phyloP scores from a whole-genome alignment of 2,329 filamentous ascomycete species.

The Xylariaceae sp. region DNA sequence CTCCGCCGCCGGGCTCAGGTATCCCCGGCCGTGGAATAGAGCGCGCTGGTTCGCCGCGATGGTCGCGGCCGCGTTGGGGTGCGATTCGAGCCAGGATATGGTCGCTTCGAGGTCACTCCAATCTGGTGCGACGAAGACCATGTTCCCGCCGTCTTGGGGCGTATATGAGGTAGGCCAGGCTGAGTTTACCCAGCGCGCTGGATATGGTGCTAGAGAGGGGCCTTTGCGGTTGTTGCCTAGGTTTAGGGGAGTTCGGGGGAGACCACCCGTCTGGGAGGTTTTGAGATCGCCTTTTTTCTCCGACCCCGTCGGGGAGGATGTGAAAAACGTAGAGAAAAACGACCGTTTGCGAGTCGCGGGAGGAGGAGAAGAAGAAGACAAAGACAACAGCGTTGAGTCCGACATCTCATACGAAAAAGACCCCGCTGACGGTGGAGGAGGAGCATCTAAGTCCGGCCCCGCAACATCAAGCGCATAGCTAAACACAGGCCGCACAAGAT shows the following conservation, averaged over 20 bases:
- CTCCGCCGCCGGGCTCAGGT: slow-evolving; percentile 48
- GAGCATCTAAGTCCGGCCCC: slow-evolving; percentile 1
- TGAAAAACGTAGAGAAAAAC: background rate
- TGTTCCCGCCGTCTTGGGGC: slow-evolving; percentile 25
- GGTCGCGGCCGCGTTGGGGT: slow-evolving; percentile 41
- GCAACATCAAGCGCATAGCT: slow-evolving; percentile 25
- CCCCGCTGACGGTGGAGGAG: background rate
- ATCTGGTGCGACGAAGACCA: slow-evolving; percentile 48
- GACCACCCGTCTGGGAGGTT: background rate
- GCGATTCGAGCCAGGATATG: slow-evolving; percentile 41
- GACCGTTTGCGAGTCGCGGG: background rate
- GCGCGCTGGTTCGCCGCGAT: slow-evolving; percentile 46
- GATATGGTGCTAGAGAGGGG: slow-evolving; percentile 19
- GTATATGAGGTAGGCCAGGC: slow-evolving; percentile 37
- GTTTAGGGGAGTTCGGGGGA: slow-evolving; percentile 12
- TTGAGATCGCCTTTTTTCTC: background rate
- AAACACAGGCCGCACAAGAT: slow-evolving; percentile 44
- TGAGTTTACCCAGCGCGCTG: slow-evolving; percentile 25
- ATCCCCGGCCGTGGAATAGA: slow-evolving; percentile 40
- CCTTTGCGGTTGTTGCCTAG: slow-evolving; percentile 4
- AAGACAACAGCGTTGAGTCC: slow-evolving; percentile 1
- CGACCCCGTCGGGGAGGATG: background rate
- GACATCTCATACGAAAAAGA: background rate
- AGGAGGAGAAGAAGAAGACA: background rate
- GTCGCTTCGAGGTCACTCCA: slow-evolving; percentile 49